A percentile compares a stretch with the other conserved stretches of the same genome.
phyloP scores from a whole-genome alignment of 2,329 filamentous ascomycete species.

The Colletotrichum noveboracense region DNA sequence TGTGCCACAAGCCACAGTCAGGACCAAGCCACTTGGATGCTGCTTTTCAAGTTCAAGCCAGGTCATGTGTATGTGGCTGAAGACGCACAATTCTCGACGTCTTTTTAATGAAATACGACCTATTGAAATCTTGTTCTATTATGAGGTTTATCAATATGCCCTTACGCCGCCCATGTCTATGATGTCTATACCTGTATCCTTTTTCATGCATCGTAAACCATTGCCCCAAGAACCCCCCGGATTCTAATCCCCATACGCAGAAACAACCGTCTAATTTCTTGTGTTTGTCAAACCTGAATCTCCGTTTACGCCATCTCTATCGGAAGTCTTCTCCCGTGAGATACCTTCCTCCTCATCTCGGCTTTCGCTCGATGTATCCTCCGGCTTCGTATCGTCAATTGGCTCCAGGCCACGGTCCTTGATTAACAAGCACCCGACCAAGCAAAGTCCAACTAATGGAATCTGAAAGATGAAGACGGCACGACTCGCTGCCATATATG shows the following conservation, averaged over 20 bases:
- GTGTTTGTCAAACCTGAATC: not conserved
- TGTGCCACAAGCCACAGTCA: not conserved
- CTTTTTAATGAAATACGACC: not conserved
- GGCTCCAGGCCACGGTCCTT: constrained; percentile 52
- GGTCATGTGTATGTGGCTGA: not conserved
- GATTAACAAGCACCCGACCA: constrained; percentile 56
- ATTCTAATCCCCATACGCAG: not conserved
- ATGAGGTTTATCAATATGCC: not conserved
- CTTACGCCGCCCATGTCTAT: not conserved
- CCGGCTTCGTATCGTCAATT: not conserved
- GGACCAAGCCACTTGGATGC: not conserved
- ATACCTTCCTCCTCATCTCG: constrained; percentile 1
- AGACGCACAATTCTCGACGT: not conserved
- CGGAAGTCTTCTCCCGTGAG: not conserved
- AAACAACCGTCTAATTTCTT: not conserved
- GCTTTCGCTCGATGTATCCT: not conserved
- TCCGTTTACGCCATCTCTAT: too few relatives aligned
- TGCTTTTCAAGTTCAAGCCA: not conserved
- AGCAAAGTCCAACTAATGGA: constrained; percentile 55
- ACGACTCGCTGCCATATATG: constrained; percentile 59
- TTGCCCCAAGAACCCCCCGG: not conserved
- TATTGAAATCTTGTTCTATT: not conserved
- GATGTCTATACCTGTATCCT: not conserved
- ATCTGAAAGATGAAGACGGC: constrained; percentile 63
- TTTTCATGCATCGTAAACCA: not conserved